Conservation (phyloP, 148 eudicot genomes). For the Amaranthus palmeri region DNA sequence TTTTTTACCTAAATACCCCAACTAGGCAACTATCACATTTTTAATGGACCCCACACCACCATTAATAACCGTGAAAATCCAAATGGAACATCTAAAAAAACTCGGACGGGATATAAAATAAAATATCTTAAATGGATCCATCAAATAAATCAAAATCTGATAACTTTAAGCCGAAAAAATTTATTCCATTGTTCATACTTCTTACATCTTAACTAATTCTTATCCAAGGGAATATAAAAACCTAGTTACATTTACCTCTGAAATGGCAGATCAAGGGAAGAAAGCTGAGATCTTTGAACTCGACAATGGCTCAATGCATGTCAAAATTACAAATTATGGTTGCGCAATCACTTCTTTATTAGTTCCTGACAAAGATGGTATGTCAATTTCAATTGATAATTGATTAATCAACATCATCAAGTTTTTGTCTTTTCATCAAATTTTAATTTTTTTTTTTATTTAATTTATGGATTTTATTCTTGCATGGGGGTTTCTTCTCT, state of each 20-base stretch:
- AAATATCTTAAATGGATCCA: too few species aligned
- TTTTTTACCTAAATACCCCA: too few species aligned
- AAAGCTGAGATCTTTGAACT: conserved; percentile 71
- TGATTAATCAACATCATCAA: background rate
- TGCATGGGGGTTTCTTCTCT: conserved; percentile 17
- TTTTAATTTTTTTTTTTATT: background rate
- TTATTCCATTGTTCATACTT: too few species aligned
- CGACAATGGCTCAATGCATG: conserved; percentile 71
- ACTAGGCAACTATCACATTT: too few species aligned
- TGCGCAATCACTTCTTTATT: conserved; percentile 84
- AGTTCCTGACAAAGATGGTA: conserved; percentile 79
- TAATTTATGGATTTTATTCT: conserved; percentile 7
- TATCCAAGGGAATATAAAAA: too few species aligned
- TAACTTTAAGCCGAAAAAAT: too few species aligned
- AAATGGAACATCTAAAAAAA: too few species aligned
- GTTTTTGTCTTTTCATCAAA: background rate
- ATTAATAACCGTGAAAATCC: too few species aligned
- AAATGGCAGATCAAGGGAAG: conserved; percentile 47
- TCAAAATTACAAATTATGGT: conserved; percentile 72
- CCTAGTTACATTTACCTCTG: background rate
- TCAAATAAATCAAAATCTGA: too few species aligned
- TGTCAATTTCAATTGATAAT: background rate
- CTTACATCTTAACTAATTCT: too few species aligned
- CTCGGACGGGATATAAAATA: too few species aligned
- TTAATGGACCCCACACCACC: too few species aligned